Percentiles rank a stretch among this genome's conserved stretches.
Conservation (phyloP, 2,329 filamentous ascomycete genomes). For the Stagonosporopsis cucurbitacearum region DNA sequence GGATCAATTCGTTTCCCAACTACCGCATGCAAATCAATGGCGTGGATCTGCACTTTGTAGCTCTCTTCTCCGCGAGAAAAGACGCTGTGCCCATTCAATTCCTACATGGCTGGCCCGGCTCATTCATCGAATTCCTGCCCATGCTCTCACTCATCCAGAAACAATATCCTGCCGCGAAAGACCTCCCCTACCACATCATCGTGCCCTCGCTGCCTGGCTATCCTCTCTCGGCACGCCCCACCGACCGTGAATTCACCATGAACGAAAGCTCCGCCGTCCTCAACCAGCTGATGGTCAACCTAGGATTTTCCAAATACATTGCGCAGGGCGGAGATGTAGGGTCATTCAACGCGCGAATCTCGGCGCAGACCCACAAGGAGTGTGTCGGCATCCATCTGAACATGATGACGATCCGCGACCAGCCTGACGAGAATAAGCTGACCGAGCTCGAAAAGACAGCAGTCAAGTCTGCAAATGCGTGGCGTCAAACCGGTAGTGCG, state of each 20-base stretch:
- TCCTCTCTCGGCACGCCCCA: constrained; percentile 56
- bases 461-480: constrained; percentile 34
- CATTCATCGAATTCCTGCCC: constrained; percentile 64
- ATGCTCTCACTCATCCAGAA: constrained; percentile 55
- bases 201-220: constrained; percentile 65
- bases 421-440: constrained; percentile 27
- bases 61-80: constrained; percentile 60
- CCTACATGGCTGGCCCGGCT: constrained; percentile 64
- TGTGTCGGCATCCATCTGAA: constrained; percentile 56
- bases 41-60: constrained; percentile 61
- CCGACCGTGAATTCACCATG: constrained; percentile 54
- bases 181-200: constrained; percentile 64
- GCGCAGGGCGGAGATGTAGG: constrained; percentile 66
- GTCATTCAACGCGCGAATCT: constrained; percentile 50
- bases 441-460: constrained; percentile 26
- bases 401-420: constrained; percentile 20
- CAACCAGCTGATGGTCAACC: constrained; percentile 60
- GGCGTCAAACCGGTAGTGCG: constrained; percentile 52
- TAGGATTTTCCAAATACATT: constrained; percentile 64
- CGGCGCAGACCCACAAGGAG: constrained; percentile 51
- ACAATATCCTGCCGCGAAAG: constrained; percentile 56
- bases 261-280: constrained; percentile 54
- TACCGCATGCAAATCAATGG: constrained; percentile 55
- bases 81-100: constrained; percentile 62
- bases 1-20: constrained; percentile 61